Base-by-base conservation (phyloP, 805 yeast genomes). In the Candida arabinofermentans region DNA sequence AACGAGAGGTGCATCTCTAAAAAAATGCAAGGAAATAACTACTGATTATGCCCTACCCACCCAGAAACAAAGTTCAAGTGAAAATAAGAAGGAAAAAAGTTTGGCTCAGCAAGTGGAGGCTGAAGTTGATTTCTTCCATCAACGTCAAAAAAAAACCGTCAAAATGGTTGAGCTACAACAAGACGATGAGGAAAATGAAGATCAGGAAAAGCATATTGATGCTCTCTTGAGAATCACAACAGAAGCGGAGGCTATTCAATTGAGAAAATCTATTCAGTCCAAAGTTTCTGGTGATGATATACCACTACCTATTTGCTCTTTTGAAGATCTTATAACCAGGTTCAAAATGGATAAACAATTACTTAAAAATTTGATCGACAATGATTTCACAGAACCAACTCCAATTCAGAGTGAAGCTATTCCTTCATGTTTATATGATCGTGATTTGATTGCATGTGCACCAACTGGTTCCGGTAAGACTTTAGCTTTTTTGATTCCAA, bases 391-490 rank as follows among this genome's bases (percentile, higher is more conserved):
- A 1, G 86, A 81, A 47, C 98, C 99, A 5, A 91, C 99, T 0
- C 82, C 97, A 3, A 86, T 93, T 53, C 99, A 93, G 65, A 77
- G 88, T 47, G 97, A 93, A 62, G 79, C 89, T 2, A 81, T 93
- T 32, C 97, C 99, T 2, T 69, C 79, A 8, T 65, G 86, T 12
- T 65, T 88, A 40, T 71, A 77, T 40, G 74, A 70, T 23, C 75
- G 95, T 44, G 97, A 91, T 58, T 60, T 93, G 26, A 70, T 93
- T 33, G 95, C 96, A 1, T 87, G 96, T 71, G 97, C 98, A 0
- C 98, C 98, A 36, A 93, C 99, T 1, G 99, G 99, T 53, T 88
- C 97, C 4, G 99, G 99, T 71, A 93, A 93, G 61, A 93, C 99
- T 0, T 69, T 93, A 37, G 95, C 97, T 24, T 93, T 85, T 58